A percentile compares a stretch with the other conserved stretches of the same genome.
Evolutionary conservation across 208 protist species (phyloP).

Genomic region (Crithidia brevicula): DNA sequence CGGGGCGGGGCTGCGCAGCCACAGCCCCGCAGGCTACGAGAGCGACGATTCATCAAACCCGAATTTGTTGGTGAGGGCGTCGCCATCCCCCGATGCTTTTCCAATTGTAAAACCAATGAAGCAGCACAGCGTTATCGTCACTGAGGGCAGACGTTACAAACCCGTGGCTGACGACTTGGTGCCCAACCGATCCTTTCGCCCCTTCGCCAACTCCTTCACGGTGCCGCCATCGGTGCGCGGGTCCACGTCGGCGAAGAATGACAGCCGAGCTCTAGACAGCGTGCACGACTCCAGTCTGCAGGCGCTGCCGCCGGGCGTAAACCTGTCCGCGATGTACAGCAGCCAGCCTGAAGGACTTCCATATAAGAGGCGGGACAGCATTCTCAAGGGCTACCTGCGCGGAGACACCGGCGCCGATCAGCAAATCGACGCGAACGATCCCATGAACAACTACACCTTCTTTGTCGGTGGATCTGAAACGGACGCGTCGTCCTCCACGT

Average conservation of each 20-base stretch:
- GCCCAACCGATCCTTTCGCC: constrained; percentile 15
- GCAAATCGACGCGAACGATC: constrained; percentile 27
- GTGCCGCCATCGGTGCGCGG: background rate
- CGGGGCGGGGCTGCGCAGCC: constrained; percentile 12
- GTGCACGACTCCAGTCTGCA: background rate
- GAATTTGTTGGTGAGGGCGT: background rate
- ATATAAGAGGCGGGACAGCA: background rate
- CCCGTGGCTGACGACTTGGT: constrained; percentile 26
- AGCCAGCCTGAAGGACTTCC: background rate
- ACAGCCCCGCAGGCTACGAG: constrained; percentile 6
- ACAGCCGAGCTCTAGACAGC: background rate
- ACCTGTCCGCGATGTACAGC: background rate
- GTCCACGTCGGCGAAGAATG: background rate
- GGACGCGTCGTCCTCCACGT: background rate
- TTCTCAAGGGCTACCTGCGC: constrained; percentile 13
- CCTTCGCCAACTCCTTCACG: background rate
- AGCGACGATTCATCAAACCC: background rate
- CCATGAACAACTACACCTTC: constrained; percentile 43
- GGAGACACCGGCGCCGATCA: constrained; percentile 11
- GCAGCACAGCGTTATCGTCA: constrained; percentile 37
- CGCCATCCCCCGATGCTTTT: constrained; percentile 1
- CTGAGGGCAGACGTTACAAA: constrained; percentile 23
- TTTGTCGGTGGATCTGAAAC: constrained; percentile 24
- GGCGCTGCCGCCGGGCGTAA: background rate
- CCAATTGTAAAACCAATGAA: constrained; percentile 7